These are phyloP conservation scores for Pistacia vera DNA, from an alignment of 345 rosid species.

Conservation along the genomic window DNA sequence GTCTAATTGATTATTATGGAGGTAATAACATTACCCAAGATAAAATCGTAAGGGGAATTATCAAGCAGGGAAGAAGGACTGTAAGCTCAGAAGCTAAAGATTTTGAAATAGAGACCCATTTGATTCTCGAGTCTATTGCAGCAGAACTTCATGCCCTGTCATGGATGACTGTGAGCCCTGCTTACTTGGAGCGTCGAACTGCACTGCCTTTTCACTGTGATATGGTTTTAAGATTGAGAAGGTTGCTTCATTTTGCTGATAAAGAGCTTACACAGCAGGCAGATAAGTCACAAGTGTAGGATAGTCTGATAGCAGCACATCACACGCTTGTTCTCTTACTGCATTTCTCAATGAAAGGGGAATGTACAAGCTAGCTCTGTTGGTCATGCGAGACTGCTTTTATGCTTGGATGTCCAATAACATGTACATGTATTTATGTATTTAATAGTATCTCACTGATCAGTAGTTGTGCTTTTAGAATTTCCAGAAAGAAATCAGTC, in stretches of 20 bases:
- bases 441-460: constrained; percentile 16
- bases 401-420: constrained; percentile 28
- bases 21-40: constrained; percentile 55
- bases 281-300: constrained; percentile 39
- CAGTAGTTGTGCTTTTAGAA: constrained; percentile 2
- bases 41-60: constrained; percentile 46
- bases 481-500: constrained; percentile 15
- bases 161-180: constrained; percentile 97
- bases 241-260: constrained; percentile 97
- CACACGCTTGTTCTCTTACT: neutral
- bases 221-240: constrained; percentile 91
- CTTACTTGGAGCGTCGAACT: constrained; percentile 79
- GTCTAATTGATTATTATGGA: constrained; percentile 89
- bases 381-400: neutral
- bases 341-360: neutral
- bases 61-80: constrained; percentile 67
- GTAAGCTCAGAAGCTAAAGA: constrained; percentile 63
- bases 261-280: constrained; percentile 62
- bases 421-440: constrained; percentile 20
- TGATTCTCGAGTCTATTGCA: constrained; percentile 76
- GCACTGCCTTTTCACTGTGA: constrained; percentile 94
- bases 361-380: neutral
- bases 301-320: constrained; percentile 1
- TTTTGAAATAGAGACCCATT: constrained; percentile 72
- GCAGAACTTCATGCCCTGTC: constrained; percentile 98